phyloP scores from a whole-genome alignment of 2,329 filamentous ascomycete genomes.

The Lachnellula occidentalis region DNA sequence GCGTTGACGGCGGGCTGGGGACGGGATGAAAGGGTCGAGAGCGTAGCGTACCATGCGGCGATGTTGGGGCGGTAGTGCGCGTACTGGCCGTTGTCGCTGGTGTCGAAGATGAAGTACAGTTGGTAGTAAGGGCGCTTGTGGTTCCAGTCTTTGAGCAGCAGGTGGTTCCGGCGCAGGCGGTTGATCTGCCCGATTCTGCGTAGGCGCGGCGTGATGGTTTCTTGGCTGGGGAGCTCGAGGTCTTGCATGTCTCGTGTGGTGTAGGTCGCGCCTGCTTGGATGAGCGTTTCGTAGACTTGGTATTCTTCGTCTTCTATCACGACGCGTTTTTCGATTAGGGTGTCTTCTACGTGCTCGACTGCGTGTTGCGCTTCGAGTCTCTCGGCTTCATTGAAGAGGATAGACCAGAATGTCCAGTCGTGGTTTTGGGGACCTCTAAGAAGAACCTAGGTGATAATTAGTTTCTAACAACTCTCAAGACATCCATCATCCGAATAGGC shows the following conservation, averaged over 20 bases:
- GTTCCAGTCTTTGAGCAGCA: slow-evolving; percentile 17
- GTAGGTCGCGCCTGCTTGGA: neutral
- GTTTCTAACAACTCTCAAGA: neutral
- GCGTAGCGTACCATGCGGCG: slow-evolving; percentile 7
- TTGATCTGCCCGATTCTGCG: slow-evolving; percentile 12
- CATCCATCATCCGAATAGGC: too few relatives aligned
- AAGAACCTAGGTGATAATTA: neutral
- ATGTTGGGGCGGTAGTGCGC: neutral
- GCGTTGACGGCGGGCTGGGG: neutral
- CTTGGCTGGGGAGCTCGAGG: neutral
- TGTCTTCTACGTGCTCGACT: slow-evolving; percentile 15
- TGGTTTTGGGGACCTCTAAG: neutral
- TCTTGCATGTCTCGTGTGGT: neutral
- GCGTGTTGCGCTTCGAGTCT: slow-evolving; percentile 18
- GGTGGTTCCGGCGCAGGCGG: slow-evolving; percentile 10
- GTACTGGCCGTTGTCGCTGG: neutral
- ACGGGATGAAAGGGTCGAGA: neutral
- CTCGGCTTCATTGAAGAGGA: slow-evolving; percentile 27
- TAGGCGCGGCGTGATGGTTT: neutral
- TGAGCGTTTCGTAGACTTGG: neutral
- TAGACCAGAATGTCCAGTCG: slow-evolving; percentile 22
- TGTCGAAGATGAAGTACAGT: slow-evolving; percentile 15
- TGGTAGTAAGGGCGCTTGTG: slow-evolving; percentile 16
- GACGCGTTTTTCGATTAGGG: slow-evolving; percentile 11
- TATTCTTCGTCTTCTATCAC: slow-evolving; percentile 12